Evolutionary conservation across 495 filamentous ascomycete species (phyloP), one percentile per base, ranked within the genome.

Genomic region (Aspergillus nidulans): DNA sequence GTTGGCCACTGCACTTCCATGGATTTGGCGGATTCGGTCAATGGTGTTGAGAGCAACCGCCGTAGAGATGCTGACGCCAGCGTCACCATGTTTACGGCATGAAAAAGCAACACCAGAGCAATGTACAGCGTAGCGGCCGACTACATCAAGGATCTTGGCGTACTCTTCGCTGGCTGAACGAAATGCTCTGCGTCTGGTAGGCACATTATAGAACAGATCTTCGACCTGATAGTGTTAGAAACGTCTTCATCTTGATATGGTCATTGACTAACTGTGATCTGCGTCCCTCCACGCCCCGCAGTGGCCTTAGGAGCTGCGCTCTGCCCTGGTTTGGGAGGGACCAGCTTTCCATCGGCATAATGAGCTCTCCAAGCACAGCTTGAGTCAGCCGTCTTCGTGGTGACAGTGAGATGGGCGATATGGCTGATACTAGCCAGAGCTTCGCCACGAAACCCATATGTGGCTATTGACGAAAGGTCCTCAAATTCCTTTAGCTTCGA

Each of bases 361-460:
- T 88, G 82, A 25, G 91, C 91, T 69, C 81, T 83, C 87, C 87
- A 99, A 13, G 95, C 94, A 71, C 89, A 91, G 66, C 82, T 86
- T 1, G 91, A 95, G 42, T 92, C 86, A 36, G 87, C 86, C 9
- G 92, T 97, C 70, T 89, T 95, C 1, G 95, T 97, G 10, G 92
- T 97, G 25, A 99, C 89, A 1, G 87, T 90, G 25, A 99, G 79
- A 74, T 97, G 95, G 45, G 95, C 91, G 58, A 97, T 97, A 71
- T 98, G 94, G 64, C 94, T 97, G 68, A 99, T 99, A 77, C 92
- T 97, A 10, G 95, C 95, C 60, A 99, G 72, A 10, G 95, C 95
- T 72, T 99, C 95, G 44, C 95, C 95, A 25, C 95, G 88, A 66
- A 99, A 99, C 24, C 95, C 95, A 67, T 99, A 99, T 13, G 95